phyloP scores from a whole-genome alignment of 1,139 yeast species.

The Blastobotrys petasosporus region DNA sequence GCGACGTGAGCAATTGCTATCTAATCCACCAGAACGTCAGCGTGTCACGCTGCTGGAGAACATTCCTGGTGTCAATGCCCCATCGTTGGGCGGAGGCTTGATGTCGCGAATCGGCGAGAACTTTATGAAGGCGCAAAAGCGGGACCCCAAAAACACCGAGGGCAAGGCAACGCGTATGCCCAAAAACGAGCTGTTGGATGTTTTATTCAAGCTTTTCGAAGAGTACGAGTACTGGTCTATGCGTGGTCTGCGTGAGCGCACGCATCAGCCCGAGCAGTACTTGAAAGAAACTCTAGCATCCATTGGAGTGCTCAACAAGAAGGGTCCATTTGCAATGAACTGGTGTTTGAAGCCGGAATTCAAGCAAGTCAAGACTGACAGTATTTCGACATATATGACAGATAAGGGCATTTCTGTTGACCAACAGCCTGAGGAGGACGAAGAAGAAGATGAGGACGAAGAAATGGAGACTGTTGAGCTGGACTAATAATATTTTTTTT shows the following conservation, averaged over 20 bases:
- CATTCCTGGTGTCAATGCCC: constrained; percentile 80
- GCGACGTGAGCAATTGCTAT: constrained; percentile 41
- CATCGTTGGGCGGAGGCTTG: constrained; percentile 56
- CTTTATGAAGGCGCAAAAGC: constrained; percentile 33
- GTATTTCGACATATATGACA: constrained; percentile 26
- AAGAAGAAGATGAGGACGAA: constrained; percentile 32
- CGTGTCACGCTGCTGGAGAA: constrained; percentile 76
- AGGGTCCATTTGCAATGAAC: constrained; percentile 93
- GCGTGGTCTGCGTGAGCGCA: constrained; percentile 88
- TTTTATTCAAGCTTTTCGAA: constrained; percentile 81
- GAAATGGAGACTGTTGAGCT: constrained; percentile 26
- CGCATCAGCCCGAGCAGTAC: constrained; percentile 93
- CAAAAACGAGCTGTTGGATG: constrained; percentile 81
- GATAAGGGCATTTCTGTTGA: constrained; percentile 28
- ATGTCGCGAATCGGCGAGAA: constrained; percentile 16
- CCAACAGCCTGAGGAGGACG: constrained; percentile 27
- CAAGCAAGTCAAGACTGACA: constrained; percentile 38
- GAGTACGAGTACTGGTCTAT: constrained; percentile 96
- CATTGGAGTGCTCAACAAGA: constrained; percentile 82
- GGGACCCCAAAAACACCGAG: constrained; percentile 46
- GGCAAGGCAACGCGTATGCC: constrained; percentile 95
- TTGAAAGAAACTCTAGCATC: constrained; percentile 85
- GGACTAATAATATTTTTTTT: not conserved
- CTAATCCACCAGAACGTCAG: constrained; percentile 48
- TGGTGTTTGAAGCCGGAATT: constrained; percentile 88